These are phyloP conservation scores for Malassezia furfur DNA, from an alignment of 1,284 basidiomycete genomes.

Conservation along the genomic window DNA sequence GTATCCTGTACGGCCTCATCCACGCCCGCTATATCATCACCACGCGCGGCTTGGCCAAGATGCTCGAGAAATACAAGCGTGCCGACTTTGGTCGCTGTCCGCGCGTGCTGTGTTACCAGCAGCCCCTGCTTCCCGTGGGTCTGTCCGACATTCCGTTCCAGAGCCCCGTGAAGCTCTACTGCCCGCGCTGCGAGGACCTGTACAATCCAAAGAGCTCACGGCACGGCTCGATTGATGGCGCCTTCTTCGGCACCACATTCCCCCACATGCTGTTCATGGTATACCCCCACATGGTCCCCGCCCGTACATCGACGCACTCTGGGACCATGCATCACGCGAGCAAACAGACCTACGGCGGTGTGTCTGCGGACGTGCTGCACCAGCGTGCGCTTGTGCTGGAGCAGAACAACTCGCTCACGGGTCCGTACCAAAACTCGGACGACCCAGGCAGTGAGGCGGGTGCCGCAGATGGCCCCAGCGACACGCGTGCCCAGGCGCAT, in stretches of 20 bases:
- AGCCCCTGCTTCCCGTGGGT: conserved; percentile 42
- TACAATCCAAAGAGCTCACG: conserved; percentile 45
- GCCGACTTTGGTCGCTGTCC: conserved; percentile 46
- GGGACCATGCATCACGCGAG: neutral
- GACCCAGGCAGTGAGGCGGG: neutral
- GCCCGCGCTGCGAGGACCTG: conserved; percentile 45
- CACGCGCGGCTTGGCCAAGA: conserved; percentile 44
- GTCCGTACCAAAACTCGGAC: neutral
- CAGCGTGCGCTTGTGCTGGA: conserved; percentile 14
- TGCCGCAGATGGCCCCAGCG: neutral
- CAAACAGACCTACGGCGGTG: conserved; percentile 9
- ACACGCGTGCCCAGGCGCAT: neutral
- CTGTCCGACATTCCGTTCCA: conserved; percentile 44
- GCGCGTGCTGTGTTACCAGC: conserved; percentile 44
- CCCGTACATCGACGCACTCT: conserved; percentile 28
- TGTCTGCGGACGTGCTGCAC: conserved; percentile 15
- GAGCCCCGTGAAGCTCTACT: conserved; percentile 46
- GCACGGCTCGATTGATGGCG: conserved; percentile 48
- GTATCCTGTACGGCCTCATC: conserved; percentile 44
- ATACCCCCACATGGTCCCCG: conserved; percentile 62
- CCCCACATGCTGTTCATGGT: conserved; percentile 55
- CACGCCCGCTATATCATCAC: conserved; percentile 46
- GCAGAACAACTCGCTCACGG: neutral
- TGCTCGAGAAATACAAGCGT: conserved; percentile 48
- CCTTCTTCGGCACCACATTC: conserved; percentile 46